Percentiles rank a stretch among this genome's conserved stretches.
phyloP scores from a whole-genome alignment of 2,329 filamentous ascomycete genomes.

The Periconia macrospinosa region DNA sequence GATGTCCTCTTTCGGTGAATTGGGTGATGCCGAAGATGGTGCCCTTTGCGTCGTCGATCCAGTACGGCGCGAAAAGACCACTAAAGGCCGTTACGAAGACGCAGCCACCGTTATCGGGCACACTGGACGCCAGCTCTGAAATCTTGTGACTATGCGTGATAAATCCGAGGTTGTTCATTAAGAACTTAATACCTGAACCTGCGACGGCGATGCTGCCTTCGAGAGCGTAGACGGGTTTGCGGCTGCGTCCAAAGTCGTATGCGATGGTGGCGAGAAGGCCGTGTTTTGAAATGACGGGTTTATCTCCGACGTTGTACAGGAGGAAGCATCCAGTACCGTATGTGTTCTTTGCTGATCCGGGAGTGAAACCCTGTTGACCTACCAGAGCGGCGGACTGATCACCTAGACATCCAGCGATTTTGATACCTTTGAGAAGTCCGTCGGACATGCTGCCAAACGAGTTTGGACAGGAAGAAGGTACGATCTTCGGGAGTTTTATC shows the following conservation, averaged over 20 bases:
- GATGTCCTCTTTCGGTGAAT: slow-evolving; percentile 81
- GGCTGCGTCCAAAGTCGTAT: slow-evolving; percentile 73
- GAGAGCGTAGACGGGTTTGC: slow-evolving; percentile 74
- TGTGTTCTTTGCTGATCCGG: slow-evolving; percentile 86
- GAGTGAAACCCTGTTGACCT: slow-evolving; percentile 80
- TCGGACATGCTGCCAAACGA: slow-evolving; percentile 69
- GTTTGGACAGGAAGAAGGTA: slow-evolving; percentile 74
- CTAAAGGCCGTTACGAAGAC: slow-evolving; percentile 88
- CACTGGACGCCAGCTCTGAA: slow-evolving; percentile 64
- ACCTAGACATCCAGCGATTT: slow-evolving; percentile 81
- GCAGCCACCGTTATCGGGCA: slow-evolving; percentile 78
- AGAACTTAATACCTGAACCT: slow-evolving; percentile 73
- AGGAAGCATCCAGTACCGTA: slow-evolving; percentile 90
- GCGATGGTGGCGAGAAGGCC: slow-evolving; percentile 85
- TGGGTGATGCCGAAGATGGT: slow-evolving; percentile 83
- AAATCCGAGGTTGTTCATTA: slow-evolving; percentile 67
- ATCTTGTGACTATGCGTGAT: slow-evolving; percentile 65
- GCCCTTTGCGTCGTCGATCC: slow-evolving; percentile 90
- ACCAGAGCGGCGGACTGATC: slow-evolving; percentile 87
- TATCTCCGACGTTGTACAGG: slow-evolving; percentile 82
- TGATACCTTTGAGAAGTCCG: slow-evolving; percentile 69
- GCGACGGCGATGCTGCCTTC: slow-evolving; percentile 84
- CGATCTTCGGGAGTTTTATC: slow-evolving; percentile 77
- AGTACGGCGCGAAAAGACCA: slow-evolving; percentile 89
- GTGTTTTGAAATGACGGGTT: slow-evolving; percentile 82